Conservation (phyloP, 192 early-diverging fungal genomes). For the Funneliformis mosseae region DNA sequence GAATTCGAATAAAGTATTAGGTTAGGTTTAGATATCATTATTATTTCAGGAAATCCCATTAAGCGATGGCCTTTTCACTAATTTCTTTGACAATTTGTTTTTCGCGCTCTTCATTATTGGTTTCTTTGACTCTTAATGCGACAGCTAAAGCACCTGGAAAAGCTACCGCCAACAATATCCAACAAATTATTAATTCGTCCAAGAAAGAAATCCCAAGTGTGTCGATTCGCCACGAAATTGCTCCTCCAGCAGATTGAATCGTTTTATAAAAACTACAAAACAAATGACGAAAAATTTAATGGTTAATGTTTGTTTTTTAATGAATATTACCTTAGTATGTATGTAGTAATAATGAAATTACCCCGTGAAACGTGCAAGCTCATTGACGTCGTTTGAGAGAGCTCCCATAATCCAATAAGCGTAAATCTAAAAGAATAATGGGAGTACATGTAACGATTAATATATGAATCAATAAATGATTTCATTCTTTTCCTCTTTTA, state of each 20-base stretch:
- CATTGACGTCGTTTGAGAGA: constrained; percentile 77
- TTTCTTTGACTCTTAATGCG: constrained; percentile 38
- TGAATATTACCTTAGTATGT: no score
- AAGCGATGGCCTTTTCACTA: no score
- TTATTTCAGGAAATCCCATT: no score
- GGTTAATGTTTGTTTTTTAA: no score
- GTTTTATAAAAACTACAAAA: constrained; percentile 83
- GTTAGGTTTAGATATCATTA: no score
- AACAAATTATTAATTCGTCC: constrained; percentile 44
- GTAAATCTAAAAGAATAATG: constrained; percentile 31
- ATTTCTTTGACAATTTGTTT: neutral
- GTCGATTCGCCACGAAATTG: constrained; percentile 72
- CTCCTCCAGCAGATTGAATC: constrained; percentile 79
- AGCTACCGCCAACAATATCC: constrained; percentile 41
- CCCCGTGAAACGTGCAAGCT: constrained; percentile 70
- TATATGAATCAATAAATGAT: neutral
- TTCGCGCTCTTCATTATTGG: neutral
- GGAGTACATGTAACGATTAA: no score
- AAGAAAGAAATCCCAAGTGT: constrained; percentile 46
- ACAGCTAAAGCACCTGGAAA: constrained; percentile 41
- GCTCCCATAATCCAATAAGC: constrained; percentile 88
- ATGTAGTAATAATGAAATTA: neutral
- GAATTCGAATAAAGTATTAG: no score
- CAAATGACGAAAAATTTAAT: no score
- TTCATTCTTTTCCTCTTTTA: neutral